Conservation (phyloP, 108 stramenopile species). For the Bacterosira constricta region DNA sequence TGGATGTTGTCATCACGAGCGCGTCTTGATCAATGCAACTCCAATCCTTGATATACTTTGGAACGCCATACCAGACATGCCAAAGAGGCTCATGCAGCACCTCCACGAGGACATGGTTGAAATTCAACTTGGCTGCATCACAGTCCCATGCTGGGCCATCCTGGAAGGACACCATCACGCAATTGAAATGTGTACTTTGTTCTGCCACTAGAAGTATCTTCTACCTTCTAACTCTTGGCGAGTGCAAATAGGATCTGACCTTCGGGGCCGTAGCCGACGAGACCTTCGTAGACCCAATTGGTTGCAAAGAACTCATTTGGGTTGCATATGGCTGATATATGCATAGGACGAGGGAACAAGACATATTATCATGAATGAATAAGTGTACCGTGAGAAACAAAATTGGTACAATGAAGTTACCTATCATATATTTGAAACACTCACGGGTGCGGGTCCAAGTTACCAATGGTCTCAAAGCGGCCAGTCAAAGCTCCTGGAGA, state of each 20-base stretch:
- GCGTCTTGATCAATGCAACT: slow-evolving; percentile 6
- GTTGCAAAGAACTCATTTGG: slow-evolving; percentile 67
- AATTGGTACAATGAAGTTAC: too few species aligned
- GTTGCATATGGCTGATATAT: too few species aligned
- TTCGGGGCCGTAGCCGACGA: slow-evolving; percentile 42
- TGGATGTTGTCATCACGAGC: slow-evolving; percentile 30
- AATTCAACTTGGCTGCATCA: slow-evolving; percentile 50
- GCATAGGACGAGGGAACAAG: too few species aligned
- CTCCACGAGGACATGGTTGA: slow-evolving; percentile 46
- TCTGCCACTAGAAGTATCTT: slow-evolving; percentile 20
- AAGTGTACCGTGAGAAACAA: too few species aligned
- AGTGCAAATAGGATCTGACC: slow-evolving; percentile 38
- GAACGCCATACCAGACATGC: slow-evolving; percentile 56
- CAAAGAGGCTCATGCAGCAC: slow-evolving; percentile 9
- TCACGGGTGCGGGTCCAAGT: slow-evolving; percentile 53
- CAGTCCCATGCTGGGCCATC: slow-evolving; percentile 55
- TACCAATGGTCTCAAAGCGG: slow-evolving; percentile 49
- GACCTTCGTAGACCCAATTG: slow-evolving; percentile 72
- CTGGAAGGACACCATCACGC: slow-evolving; percentile 47
- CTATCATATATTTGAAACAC: too few species aligned
- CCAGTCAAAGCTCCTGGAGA: slow-evolving; percentile 57
- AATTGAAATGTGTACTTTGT: slow-evolving; percentile 39
- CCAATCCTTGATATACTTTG: slow-evolving; percentile 6
- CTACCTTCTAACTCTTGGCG: slow-evolving; percentile 25
- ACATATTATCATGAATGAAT: too few species aligned